These are phyloP conservation scores for Kodamaea anthophila DNA, from an alignment of 1,139 yeast genomes.

Conservation along the genomic window DNA sequence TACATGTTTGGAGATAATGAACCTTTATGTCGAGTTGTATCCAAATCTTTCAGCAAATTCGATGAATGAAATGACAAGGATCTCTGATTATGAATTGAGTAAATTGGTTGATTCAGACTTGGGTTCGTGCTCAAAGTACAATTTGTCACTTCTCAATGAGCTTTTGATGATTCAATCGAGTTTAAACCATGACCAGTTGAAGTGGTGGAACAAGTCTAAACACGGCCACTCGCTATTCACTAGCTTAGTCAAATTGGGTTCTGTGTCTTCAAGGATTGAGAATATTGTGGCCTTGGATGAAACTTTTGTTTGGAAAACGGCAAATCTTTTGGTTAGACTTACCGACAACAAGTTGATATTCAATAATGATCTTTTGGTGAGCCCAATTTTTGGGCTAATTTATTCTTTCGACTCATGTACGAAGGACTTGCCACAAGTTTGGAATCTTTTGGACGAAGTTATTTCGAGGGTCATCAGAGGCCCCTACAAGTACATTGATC, in stretches of 20 bases:
- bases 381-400: constrained; percentile 40
- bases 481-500: constrained; percentile 81
- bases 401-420: constrained; percentile 23
- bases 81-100: constrained; percentile 17
- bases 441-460: constrained; percentile 68
- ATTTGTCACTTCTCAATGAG: constrained; percentile 48
- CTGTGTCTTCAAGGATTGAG: constrained; percentile 25
- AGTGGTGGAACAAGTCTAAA: constrained; percentile 63
- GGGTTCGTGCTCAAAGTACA: constrained; percentile 36
- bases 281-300: constrained; percentile 29
- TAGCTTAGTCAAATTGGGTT: constrained; percentile 46
- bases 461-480: constrained; percentile 61
- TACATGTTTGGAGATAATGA: constrained; percentile 21
- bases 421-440: constrained; percentile 16
- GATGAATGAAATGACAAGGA: constrained; percentile 12
- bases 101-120: constrained; percentile 13
- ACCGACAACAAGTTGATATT: constrained; percentile 33
- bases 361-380: constrained; percentile 35
- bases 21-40: constrained; percentile 17
- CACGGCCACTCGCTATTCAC: constrained; percentile 52
- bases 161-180: constrained; percentile 36
- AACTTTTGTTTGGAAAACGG: constrained; percentile 18
- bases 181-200: constrained; percentile 27
- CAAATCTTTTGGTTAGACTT: constrained; percentile 19
- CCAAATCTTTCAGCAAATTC: constrained; percentile 13